Evolutionary conservation across 2,329 filamentous ascomycete species (phyloP), one percentile per base, ranked within the genome.

Genomic region (Ceratocystis cubensis): DNA sequence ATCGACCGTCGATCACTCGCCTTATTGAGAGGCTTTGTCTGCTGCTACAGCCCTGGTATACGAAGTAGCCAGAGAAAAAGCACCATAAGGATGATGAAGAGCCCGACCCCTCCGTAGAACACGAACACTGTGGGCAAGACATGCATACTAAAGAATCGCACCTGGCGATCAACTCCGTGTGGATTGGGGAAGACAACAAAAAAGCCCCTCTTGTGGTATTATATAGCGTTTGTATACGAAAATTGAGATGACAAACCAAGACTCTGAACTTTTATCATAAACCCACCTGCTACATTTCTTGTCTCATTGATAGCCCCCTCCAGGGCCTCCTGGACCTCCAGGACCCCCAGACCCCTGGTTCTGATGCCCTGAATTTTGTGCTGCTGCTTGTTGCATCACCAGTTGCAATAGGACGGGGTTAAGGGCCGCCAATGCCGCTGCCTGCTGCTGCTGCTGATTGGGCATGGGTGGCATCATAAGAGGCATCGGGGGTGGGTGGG

Each of bases 401-500:
- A 57, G 53, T 22, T 57, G 53, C 28, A 57, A 33, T 17, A 68
- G 15, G 64, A 64, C 5, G 66, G 66, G 48, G 65, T 68, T 25
- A 41, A 63, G 45, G 45, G 66, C 66, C 4, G 66, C 64, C 17
- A 59, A 46, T 20, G 64, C 61, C 17, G 61, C 48, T 17, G 53
- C 57, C 10, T 62, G 59, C 5, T 62, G 59, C 30, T 66, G 64
- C 5, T 53, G 63, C 6, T 67, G 68, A 25, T 63, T 72, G 68
- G 69, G 72, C 67, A 13, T 72, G 10, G 33, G 10, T 5, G 59
- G 46, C 33, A 22, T 20, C 37, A 53, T 28, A 10, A 25, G 6
- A n/a, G 61, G 61, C 45, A 63, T 50, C 61, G 50, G 3, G 7
- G 61, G 61, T 15, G 50, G 20, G 25, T 63, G 61, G 37, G 37